Base-by-base conservation (phyloP, 495 filamentous ascomycete species). In the Neurospora sp. region DNA sequence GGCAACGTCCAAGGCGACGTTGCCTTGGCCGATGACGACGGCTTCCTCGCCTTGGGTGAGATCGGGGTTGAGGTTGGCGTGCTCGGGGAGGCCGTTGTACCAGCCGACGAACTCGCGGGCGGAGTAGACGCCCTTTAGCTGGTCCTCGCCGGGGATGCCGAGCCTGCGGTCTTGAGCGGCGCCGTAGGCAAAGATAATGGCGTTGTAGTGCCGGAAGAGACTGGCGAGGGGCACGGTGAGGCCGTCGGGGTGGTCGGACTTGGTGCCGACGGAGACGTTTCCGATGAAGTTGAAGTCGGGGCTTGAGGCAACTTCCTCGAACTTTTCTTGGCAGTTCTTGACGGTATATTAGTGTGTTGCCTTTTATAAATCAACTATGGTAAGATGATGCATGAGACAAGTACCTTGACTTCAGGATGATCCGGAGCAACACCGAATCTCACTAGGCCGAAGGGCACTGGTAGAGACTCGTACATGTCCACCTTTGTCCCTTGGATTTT, bases 331-430 rank as follows among this genome's bases (percentile, higher is more conserved):
- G 81, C 95, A 98, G 79, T 97, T 97, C 94, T 98, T 76, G 9
- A 71, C 12, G 3, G 37, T 42, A 12, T 62, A 16, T 70, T 23
- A 62, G 18, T 72, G 1, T 1, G 1, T n/a, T 14, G 5, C 10
- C 7, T 10, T 14, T 54, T 8, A 3, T 54, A 44, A 27, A 18
- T 23, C 42, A 71, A 16, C 10, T 27, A 11, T 11, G 10, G 7
- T 6, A 10, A 9, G 31, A 37, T 23, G 27, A 39, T 44, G 39
- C 0, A 35, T 44, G 2, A 48, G 20, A 39, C 38, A 72, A 83
- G 71, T 86, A 96, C 94, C 89, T 99, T 99, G 54, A 98, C 96
- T 84, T 98, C 94, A 16, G 96, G 94, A 81, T 99, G 96, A 79
- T 99, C 96, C 9, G 96, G 96, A 12, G 96, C 96, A 70, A 99